Evolutionary conservation across 305 asterid genomes (phyloP).

Genomic region (Fraxinus albicans): DNA sequence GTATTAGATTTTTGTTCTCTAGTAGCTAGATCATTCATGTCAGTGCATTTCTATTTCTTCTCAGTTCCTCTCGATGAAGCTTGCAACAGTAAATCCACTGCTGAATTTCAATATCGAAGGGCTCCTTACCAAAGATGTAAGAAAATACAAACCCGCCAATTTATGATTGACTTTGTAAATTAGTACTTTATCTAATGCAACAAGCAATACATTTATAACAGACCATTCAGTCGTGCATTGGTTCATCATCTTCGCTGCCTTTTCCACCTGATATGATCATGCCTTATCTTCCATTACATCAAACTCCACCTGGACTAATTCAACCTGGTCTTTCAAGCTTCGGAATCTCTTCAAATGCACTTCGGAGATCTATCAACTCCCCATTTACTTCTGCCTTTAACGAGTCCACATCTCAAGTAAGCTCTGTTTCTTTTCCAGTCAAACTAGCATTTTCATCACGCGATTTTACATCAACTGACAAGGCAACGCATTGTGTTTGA

Average conservation of each 20-base stretch:
- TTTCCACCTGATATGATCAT: conserved; percentile 58
- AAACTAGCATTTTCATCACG: neutral
- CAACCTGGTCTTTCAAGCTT: conserved; percentile 48
- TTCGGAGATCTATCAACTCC: conserved; percentile 50
- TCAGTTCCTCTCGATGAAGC: conserved; percentile 98
- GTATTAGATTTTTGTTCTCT: neutral
- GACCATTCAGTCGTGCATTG: conserved; percentile 61
- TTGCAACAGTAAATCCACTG: conserved; percentile 85
- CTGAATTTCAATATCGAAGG: conserved; percentile 70
- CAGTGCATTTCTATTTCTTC: conserved; percentile 23
- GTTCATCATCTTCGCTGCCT: conserved; percentile 52
- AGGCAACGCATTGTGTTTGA: neutral
- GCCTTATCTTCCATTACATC: conserved; percentile 55
- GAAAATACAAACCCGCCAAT: conserved; percentile 11
- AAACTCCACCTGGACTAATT: conserved; percentile 45
- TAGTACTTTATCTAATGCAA: conserved; percentile 7
- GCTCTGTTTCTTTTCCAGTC: neutral
- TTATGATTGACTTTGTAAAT: neutral
- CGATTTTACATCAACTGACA: neutral
- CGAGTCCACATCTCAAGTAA: conserved; percentile 62
- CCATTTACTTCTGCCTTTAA: conserved; percentile 42
- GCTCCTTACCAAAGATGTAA: conserved; percentile 78
- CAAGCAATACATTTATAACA: conserved; percentile 25
- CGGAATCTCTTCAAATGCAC: conserved; percentile 49
- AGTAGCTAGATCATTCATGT: neutral